Base-by-base conservation (phyloP, 1,284 basidiomycete genomes). In the Fomitiporia mediterranea region DNA sequence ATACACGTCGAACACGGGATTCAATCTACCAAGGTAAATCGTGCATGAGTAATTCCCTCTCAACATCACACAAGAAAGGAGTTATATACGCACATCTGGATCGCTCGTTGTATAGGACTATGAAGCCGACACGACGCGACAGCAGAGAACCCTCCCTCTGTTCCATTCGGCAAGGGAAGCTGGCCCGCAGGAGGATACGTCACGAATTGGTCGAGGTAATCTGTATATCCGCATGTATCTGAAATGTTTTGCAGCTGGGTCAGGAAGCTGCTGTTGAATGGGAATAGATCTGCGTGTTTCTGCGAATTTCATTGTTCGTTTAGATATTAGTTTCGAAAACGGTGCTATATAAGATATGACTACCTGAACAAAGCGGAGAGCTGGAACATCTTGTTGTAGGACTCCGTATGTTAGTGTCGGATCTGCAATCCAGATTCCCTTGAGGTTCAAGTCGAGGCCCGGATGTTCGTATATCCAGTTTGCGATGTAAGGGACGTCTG, bases 1-100 rank as follows among this genome's bases (percentile, higher is more conserved):
- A 59, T 75, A 74, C 3, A 72, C 65, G 62, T 75, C 74, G 59
- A 82, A 83, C 3, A 75, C 81, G 0, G 82, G 81, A 63, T 84
- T 83, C 39, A 82, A 65, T 13, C 75, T 79, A 50, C 4, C 21
- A 37, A 32, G 28, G 40, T 48, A 5, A 42, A 35, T 5, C 35
- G 19, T 21, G 5, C 7, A 6, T 46, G 37, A 49, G 11, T 27
- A 53, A 46, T 42, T 23, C 34, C 6, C n/a, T 3, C 11, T 38
- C 4, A 8, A 28, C 49, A 6, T 23, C 7, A 32, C 7, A 4
- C 15, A 38, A 55, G 4, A 27, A 27, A 25, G 32, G 21, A 44
- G 17, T 17, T 11, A 3, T 7, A 6, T 50, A 60, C 77, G 64
- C 59, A 82, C 81, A 79, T 62, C 2, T 63, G 62, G 17, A 70